These are phyloP conservation scores for Tephrocybe sp. DNA, from an alignment of 768 basidiomycete species.

Conservation along the genomic window DNA sequence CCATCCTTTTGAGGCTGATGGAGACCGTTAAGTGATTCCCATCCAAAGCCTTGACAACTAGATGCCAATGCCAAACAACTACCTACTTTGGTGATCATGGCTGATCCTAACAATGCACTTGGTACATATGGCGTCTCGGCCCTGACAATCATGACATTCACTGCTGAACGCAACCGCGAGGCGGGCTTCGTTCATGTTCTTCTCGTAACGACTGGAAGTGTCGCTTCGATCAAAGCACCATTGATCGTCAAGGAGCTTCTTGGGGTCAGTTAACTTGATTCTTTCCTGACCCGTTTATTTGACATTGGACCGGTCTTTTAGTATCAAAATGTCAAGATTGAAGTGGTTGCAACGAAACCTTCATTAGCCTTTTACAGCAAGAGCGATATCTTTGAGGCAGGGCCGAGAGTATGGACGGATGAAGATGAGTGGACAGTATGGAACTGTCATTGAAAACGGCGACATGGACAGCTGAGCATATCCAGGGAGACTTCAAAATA, in stretches of 20 bases:
- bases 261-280: conserved; percentile 34
- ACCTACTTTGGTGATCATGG: background rate
- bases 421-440: conserved; percentile 92
- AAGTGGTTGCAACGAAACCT: conserved; percentile 80
- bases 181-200: conserved; percentile 63
- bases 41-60: background rate
- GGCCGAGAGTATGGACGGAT: conserved; percentile 81
- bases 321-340: conserved; percentile 74
- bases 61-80: background rate
- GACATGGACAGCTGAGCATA: background rate
- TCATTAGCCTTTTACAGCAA: conserved; percentile 77
- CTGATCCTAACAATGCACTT: background rate
- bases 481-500: conserved; percentile 68
- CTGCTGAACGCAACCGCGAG: conserved; percentile 39
- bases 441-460: conserved; percentile 6
- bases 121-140: background rate
- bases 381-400: conserved; percentile 46
- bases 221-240: conserved; percentile 92
- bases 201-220: conserved; percentile 90
- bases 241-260: conserved; percentile 81
- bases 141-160: conserved; percentile 29
- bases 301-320: conserved; percentile 28
- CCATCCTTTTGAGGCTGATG: background rate
- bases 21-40: too few relatives aligned
- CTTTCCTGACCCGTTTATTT: background rate